Evolutionary conservation across 202 grass and related monocot genomes (phyloP).

Genomic region (Dendrocalamus latiflorus): DNA sequence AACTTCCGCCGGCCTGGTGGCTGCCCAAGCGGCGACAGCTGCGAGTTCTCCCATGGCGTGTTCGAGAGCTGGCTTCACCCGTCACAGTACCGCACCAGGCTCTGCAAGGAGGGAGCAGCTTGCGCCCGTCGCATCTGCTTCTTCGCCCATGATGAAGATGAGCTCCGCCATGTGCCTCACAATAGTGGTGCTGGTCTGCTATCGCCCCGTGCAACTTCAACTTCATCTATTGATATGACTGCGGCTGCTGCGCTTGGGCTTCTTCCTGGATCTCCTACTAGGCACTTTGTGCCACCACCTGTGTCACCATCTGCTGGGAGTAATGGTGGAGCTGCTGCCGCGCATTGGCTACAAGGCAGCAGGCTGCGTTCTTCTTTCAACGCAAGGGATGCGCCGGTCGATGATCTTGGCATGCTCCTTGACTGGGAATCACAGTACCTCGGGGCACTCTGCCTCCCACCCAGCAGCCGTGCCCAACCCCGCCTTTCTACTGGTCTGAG

Average conservation of each 20-base stretch:
- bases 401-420: constrained; percentile 52
- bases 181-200: constrained; percentile 29
- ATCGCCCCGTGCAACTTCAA: constrained; percentile 50
- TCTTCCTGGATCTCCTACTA: constrained; percentile 46
- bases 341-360: constrained; percentile 60
- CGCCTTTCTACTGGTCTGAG: constrained; percentile 36
- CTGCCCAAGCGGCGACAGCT: constrained; percentile 53
- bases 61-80: constrained; percentile 82
- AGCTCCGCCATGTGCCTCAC: constrained; percentile 49
- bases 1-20: constrained; percentile 57
- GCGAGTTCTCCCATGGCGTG: constrained; percentile 65
- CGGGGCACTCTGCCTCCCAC: constrained; percentile 44
- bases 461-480: constrained; percentile 7
- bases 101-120: constrained; percentile 56
- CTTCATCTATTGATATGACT: constrained; percentile 54
- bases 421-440: constrained; percentile 65
- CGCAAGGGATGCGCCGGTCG: constrained; percentile 54
- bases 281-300: constrained; percentile 42
- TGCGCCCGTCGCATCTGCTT: constrained; percentile 65
- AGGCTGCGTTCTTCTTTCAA: constrained; percentile 76
- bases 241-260: constrained; percentile 43
- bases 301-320: constrained; percentile 37
- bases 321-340: constrained; percentile 25
- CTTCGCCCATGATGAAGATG: constrained; percentile 61
- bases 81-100: constrained; percentile 61